Conservation (phyloP, 169 alveolate genomes). For the Plasmodium relictum region DNA sequence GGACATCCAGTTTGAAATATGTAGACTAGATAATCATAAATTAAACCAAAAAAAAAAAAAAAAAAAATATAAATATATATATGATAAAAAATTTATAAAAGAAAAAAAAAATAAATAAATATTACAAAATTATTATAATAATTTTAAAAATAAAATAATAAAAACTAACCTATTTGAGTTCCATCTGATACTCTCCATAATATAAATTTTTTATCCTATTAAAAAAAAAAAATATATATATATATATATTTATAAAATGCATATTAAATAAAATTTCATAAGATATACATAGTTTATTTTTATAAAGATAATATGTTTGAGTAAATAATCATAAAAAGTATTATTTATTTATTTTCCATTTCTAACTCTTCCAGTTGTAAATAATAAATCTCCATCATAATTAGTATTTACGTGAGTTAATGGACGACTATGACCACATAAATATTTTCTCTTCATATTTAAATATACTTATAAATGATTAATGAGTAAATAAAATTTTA, state of each 20-base stretch:
- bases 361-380: slow-evolving; percentile 93
- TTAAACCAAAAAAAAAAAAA: neutral
- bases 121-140: no score
- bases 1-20: no score
- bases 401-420: slow-evolving; percentile 91
- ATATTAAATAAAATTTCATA: neutral
- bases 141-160: no score
- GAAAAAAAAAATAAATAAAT: no score
- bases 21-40: no score
- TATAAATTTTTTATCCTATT: slow-evolving; percentile 86
- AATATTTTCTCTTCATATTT: slow-evolving; percentile 87
- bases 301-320: neutral
- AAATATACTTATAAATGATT: neutral
- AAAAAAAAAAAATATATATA: neutral
- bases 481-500: no score
- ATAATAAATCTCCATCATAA: slow-evolving; percentile 92
- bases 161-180: slow-evolving; percentile 85
- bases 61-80: no score
- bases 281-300: neutral
- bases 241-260: neutral
- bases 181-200: slow-evolving; percentile 89
- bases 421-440: slow-evolving; percentile 93
- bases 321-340: neutral
- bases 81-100: no score
- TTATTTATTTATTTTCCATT: neutral